A percentile compares a stretch with the other conserved stretches of the same genome.
Evolutionary conservation across 352 stramenopile genomes (phyloP).

Genomic region (Plasmopara muralis): DNA sequence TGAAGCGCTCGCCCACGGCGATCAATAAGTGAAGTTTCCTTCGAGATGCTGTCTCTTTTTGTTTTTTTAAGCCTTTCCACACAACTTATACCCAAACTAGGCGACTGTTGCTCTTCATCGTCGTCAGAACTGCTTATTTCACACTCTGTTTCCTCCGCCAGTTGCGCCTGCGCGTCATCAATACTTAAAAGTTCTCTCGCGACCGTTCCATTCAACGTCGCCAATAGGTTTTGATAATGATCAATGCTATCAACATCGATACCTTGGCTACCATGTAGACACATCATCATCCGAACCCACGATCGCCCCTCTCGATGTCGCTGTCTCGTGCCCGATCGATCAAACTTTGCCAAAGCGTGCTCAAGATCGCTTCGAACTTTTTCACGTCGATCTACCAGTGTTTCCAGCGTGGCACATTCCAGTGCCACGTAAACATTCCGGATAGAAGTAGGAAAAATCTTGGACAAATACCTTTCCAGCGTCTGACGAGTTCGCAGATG

Average conservation of each 20-base stretch:
- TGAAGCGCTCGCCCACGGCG: constrained; percentile 6
- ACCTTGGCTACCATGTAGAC: constrained; percentile 30
- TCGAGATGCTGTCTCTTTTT: constrained; percentile 15
- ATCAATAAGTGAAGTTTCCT: constrained; percentile 14
- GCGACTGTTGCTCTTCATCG: constrained; percentile 11
- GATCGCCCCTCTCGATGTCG: constrained; percentile 42
- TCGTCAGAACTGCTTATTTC: constrained; percentile 20
- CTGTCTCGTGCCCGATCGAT: constrained; percentile 36
- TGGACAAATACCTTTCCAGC: constrained; percentile 62
- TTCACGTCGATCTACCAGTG: constrained; percentile 46
- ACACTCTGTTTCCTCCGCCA: constrained; percentile 35
- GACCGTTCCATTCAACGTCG: constrained; percentile 51
- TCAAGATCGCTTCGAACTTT: constrained; percentile 40
- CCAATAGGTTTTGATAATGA: constrained; percentile 47
- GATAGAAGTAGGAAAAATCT: constrained; percentile 58
- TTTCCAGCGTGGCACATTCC: constrained; percentile 55
- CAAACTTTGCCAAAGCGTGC: constrained; percentile 41
- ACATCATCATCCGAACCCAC: constrained; percentile 35
- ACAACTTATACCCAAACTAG: constrained; percentile 10
- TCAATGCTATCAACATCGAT: constrained; percentile 53
- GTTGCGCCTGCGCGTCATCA: constrained; percentile 42
- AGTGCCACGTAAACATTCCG: constrained; percentile 62
- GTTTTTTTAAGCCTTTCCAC: constrained; percentile 7
- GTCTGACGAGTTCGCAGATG: constrained; percentile 50
- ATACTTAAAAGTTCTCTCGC: constrained; percentile 57